Evolutionary conservation across 139 green algal species (phyloP), one percentile per base, ranked within the genome.

Genomic region (Dunaliella sp.): DNA sequence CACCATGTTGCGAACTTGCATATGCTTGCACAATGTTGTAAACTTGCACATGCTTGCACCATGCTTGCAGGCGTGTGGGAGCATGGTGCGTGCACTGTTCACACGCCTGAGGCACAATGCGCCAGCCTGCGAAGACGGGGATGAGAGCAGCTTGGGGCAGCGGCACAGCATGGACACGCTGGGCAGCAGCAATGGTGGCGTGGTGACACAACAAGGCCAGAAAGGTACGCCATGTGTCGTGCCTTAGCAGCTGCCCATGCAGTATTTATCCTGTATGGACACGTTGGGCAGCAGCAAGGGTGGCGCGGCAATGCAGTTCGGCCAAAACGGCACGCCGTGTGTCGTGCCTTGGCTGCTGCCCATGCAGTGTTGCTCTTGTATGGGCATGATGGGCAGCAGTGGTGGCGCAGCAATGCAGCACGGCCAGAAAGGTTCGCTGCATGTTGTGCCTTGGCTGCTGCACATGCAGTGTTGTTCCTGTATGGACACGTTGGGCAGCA

Each of bases 1-100:
- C n/a, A n/a, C n/a, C n/a, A n/a, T n/a, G n/a, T n/a, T n/a, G n/a
- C n/a, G n/a, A n/a, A n/a, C n/a, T n/a, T n/a, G n/a, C n/a, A n/a
- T n/a, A n/a, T n/a, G n/a, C n/a, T n/a, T n/a, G n/a, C n/a, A n/a
- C n/a, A n/a, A n/a, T n/a, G n/a, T n/a, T n/a, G n/a, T n/a, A n/a
- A n/a, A n/a, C n/a, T n/a, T n/a, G n/a, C n/a, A n/a, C n/a, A n/a
- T n/a, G n/a, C n/a, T n/a, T n/a, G n/a, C n/a, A n/a, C n/a, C n/a
- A n/a, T n/a, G n/a, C n/a, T n/a, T n/a, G n/a, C 89, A 92, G 86
- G 84, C 81, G 30, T 90, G 86, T 35, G 78, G 84, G 0, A 32
- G 22, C 57, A 92, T 92, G 86, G 79, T 92, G 73, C 82, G 84
- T 0, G 87, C 79, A 0, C 86, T 92, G 1, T 92, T 92, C 48